Conservation (phyloP, 2,329 filamentous ascomycete genomes). For the Apiospora marii region DNA sequence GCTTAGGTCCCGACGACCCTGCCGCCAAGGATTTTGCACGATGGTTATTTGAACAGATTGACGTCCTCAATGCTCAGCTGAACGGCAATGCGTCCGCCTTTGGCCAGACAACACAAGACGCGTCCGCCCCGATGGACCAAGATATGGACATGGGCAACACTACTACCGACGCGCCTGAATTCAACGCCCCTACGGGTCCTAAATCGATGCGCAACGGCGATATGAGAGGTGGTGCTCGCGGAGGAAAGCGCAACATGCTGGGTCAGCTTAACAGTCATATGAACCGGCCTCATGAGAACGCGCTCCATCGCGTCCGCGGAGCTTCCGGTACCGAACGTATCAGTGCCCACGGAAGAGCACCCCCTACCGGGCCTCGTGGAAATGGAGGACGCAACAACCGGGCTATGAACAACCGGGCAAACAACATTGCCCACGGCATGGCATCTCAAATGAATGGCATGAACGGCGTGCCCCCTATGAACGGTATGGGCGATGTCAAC, state of each 20-base stretch:
- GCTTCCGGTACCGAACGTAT: slow-evolving; percentile 79
- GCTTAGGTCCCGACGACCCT: slow-evolving; percentile 82
- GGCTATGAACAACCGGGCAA: slow-evolving; percentile 59
- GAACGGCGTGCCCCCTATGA: slow-evolving; percentile 49
- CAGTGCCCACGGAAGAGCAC: slow-evolving; percentile 76
- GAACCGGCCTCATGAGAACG: slow-evolving; percentile 78
- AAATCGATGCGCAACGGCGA: slow-evolving; percentile 82
- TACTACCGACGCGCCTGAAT: slow-evolving; percentile 52
- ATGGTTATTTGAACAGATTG: slow-evolving; percentile 94
- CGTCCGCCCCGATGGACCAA: slow-evolving; percentile 51
- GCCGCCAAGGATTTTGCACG: slow-evolving; percentile 83
- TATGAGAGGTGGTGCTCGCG: slow-evolving; percentile 65
- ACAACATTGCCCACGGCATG: slow-evolving; percentile 57
- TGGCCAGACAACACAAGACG: slow-evolving; percentile 36
- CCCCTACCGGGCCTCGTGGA: slow-evolving; percentile 75
- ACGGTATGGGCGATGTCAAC: slow-evolving; percentile 52
- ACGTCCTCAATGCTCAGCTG: slow-evolving; percentile 68
- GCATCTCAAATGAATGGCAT: slow-evolving; percentile 39
- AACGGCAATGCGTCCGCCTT: slow-evolving; percentile 56
- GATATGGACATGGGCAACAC: slow-evolving; percentile 78
- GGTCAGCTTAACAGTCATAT: slow-evolving; percentile 85
- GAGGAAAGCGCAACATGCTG: slow-evolving; percentile 74
- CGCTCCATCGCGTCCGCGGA: slow-evolving; percentile 80
- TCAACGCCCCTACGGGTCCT: slow-evolving; percentile 84
- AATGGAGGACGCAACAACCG: slow-evolving; percentile 57